These are phyloP conservation scores for Andrographis paniculata DNA, from an alignment of 305 asterid genomes.

Conservation along the genomic window DNA sequence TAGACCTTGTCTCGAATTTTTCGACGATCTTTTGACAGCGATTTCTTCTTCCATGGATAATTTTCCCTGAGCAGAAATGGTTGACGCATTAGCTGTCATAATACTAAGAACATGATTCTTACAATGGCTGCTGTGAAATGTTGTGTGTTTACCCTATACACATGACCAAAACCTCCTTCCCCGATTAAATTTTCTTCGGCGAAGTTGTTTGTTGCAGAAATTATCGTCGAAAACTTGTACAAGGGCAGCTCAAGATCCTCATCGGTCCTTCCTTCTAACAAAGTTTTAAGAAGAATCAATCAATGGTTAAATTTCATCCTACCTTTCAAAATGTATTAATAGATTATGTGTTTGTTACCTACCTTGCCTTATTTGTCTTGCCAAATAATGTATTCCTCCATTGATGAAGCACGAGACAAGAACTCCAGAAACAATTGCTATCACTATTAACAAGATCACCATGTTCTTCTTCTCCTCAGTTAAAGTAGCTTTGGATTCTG, in stretches of 20 bases:
- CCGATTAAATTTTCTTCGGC: slow-evolving; percentile 24
- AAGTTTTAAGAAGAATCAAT: not conserved
- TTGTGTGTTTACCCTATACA: slow-evolving; percentile 32
- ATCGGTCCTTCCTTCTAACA: not conserved
- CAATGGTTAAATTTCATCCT: no score
- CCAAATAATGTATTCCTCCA: slow-evolving; percentile 7
- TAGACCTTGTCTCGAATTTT: slow-evolving; percentile 20
- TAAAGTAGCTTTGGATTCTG: slow-evolving; percentile 5
- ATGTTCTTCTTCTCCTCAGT: slow-evolving; percentile 10
- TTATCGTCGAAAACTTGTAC: slow-evolving; percentile 18
- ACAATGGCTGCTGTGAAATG: no score
- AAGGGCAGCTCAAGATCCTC: slow-evolving; percentile 20
- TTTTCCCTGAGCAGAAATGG: slow-evolving; percentile 14
- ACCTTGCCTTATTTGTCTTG: slow-evolving; percentile 7
- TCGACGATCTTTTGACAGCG: slow-evolving; percentile 22
- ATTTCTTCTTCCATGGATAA: slow-evolving; percentile 13
- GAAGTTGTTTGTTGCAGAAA: slow-evolving; percentile 29
- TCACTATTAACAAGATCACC: slow-evolving; percentile 2
- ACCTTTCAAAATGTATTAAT: no score
- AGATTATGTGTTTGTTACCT: no score
- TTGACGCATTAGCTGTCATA: not conserved
- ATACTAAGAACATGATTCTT: not conserved
- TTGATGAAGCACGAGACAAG: slow-evolving; percentile 16
- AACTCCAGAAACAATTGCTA: slow-evolving; percentile 17
- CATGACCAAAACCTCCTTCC: slow-evolving; percentile 39